Evolutionary conservation across 192 early-diverging fungal species (phyloP).

Genomic region (Phlyctochytrium planicorne): DNA sequence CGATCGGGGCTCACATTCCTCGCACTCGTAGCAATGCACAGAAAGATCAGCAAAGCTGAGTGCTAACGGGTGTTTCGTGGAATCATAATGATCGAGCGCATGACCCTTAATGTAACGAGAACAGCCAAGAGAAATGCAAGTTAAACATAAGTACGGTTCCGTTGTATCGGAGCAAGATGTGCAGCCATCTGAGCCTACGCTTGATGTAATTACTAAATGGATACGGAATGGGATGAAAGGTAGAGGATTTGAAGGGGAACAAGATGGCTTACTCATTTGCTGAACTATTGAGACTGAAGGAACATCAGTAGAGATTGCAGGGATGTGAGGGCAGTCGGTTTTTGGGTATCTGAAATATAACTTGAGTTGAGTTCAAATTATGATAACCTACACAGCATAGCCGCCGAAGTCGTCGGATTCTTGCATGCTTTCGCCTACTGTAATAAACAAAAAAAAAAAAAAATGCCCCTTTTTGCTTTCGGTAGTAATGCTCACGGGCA

Average conservation of each 20-base stretch:
- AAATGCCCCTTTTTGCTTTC: slow-evolving; percentile 45
- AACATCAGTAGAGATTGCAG: too few species aligned
- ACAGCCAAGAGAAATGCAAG: background rate
- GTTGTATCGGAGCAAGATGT: background rate
- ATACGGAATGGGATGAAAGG: background rate
- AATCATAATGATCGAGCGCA: background rate
- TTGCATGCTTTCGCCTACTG: too few species aligned
- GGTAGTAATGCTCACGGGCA: slow-evolving; percentile 71
- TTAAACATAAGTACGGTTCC: background rate
- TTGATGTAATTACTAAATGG: too few species aligned
- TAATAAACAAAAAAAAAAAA: background rate
- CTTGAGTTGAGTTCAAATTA: background rate
- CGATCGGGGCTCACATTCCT: too few species aligned
- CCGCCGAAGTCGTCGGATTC: too few species aligned
- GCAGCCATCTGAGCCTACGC: background rate
- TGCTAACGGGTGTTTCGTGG: background rate
- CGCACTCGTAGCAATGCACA: slow-evolving; percentile 6
- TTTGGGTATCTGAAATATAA: background rate
- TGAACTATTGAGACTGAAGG: too few species aligned
- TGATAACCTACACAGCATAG: slow-evolving; percentile 4
- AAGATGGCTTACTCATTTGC: background rate
- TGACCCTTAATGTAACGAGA: slow-evolving; percentile 1
- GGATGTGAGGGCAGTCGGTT: slow-evolving; percentile 5
- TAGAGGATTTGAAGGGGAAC: background rate
- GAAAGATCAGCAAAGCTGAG: slow-evolving; percentile 1